Base-by-base conservation (phyloP, 78 protist genomes). In the Dictyostelium intermedium region DNA sequence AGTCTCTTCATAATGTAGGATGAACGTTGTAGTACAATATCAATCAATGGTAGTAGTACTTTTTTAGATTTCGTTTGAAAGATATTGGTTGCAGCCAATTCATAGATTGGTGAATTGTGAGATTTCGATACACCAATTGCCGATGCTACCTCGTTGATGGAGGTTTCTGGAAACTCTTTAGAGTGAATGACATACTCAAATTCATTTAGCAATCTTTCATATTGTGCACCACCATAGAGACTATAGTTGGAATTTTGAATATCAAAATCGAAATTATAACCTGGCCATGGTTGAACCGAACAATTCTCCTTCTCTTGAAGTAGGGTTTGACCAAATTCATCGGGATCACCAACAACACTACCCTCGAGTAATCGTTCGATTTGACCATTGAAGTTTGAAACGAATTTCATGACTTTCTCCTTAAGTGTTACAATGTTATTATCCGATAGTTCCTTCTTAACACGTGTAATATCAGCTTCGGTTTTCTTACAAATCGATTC, bases 161-260 rank as follows among this genome's bases (percentile, higher is more conserved):
- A 92, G 18, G 97, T 96, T 23, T 79, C 91, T n/a, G 97, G 97
- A 37, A 96, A 96, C 16, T 96, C 97, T 72, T 87, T 50, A 0
- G 89, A 69, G 30, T 96, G 97, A 41, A 89, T 95, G 25, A 96
- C 97, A 79, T 89, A 91, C 35, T 96, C 97, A 27, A 96, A 91
- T 32, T 96, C 97, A 41, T 82, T 95, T 27, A 96, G 20, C 1
- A 96, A 93, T 35, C 97, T 73, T 25, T 93, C 97, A 16, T 79
- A 95, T 37, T 96, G 97, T 20, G 97, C 93, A 37, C 97, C 97
- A 43, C 97, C 97, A 39, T 96, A 96, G 6, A 96, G 72, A 37
- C 27, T 74, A n/a, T 81, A 76, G 14, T 25, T 37, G 25, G 93
- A 16, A 50, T 96, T 96, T 60, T 91, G 92, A 30, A 96, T 92